Evolutionary conservation across 2,329 filamentous ascomycete genomes (phyloP).

Genomic region (Ophiosphaerella korrae): DNA sequence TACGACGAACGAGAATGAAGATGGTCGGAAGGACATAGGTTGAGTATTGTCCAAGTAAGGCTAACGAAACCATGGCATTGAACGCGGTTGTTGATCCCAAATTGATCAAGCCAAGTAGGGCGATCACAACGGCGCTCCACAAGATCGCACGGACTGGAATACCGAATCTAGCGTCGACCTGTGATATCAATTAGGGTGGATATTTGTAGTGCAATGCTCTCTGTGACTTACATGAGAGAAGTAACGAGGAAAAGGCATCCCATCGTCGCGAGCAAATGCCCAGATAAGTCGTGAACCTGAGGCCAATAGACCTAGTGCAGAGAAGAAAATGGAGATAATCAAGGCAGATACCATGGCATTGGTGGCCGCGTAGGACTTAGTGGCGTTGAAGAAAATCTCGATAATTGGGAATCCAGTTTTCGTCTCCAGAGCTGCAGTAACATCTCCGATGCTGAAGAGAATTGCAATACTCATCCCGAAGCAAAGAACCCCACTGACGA

Average conservation of each 20-base stretch:
- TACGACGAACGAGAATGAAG: no score
- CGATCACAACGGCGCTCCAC: no score
- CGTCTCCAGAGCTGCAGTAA: constrained; percentile 36
- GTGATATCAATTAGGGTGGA: no score
- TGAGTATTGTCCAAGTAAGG: no score
- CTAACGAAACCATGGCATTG: no score
- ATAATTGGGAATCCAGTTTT: no score
- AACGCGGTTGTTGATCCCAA: no score
- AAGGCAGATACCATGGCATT: background rate
- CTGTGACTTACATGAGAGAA: constrained; percentile 11
- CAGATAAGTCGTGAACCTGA: constrained; percentile 21
- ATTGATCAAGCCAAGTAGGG: no score
- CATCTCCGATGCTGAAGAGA: constrained; percentile 35
- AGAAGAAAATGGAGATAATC: constrained; percentile 11
- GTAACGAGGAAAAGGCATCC: constrained; percentile 24
- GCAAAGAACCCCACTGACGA: constrained; percentile 38
- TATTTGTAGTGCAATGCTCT: background rate
- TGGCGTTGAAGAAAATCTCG: no score
- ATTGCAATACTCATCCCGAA: constrained; percentile 37
- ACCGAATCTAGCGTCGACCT: background rate
- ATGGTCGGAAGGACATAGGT: no score
- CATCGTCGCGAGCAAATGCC: constrained; percentile 23
- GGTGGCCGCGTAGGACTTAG: no score
- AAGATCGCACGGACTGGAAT: constrained; percentile 4
- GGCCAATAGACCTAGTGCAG: constrained; percentile 14